Base-by-base conservation (phyloP, 2,329 filamentous ascomycete species). In the Fusarium paranaense region DNA sequence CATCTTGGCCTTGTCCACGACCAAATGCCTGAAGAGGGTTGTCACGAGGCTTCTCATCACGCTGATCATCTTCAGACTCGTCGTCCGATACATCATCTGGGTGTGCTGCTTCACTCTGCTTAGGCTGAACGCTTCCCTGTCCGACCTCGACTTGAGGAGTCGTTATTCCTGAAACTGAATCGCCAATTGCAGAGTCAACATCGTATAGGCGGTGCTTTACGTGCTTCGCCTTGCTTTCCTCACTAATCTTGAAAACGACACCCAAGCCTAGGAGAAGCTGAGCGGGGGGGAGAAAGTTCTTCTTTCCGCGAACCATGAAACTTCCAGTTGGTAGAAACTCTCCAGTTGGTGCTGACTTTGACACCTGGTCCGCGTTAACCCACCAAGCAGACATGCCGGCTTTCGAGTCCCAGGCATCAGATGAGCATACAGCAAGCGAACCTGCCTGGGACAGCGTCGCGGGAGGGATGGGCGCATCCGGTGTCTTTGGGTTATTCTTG, bases 301-400 rank as follows among this genome's bases (percentile, higher is more conserved):
- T 98, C 84, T 94, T 93, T 3, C 95, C 96, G 40, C 90, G 89
- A 57, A 98, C 88, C 82, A 92, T 90, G 81, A 99, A 98, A 72
- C 90, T 90, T 20, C 96, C 97, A 0, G 90, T 87, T 0, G 91
- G 89, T 8, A 99, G 83, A 76, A 94, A 96, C 75, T 97, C 95
- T 27, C 96, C 96, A 0, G 90, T 91, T 1, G 91, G 88, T 0
- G 93, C 92, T 37, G 91, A 94, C 83, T 98, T 98, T 11, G 94
- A 95, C 0, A 99, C 94, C 81, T 98, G 95, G 63, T 96, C 92
- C 2, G 94, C 93, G 71, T 92, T 91, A 0, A 97, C 96, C 97
- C 97, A 99, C 93, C 94, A 99, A 10, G 96, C 95, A 20, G 94
- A 93, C 94, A 98, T 97, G 18, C 95, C 91, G 10, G 96, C 96